Base-by-base conservation (phyloP, 805 yeast species). In the Clavispora phyllophila region DNA sequence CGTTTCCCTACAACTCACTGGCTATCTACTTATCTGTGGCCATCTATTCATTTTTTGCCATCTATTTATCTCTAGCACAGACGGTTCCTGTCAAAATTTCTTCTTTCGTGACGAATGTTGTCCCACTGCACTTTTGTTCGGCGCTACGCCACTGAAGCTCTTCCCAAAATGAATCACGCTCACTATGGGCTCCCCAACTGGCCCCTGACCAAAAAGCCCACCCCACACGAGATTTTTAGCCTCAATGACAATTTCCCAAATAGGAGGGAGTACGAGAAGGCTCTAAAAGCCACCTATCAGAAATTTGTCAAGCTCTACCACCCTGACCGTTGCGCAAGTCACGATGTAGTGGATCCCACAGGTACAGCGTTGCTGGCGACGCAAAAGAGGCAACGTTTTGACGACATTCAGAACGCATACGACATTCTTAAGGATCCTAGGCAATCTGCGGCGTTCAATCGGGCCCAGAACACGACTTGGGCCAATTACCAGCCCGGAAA, bases 291-390 rank as follows among this genome's bases (percentile, higher is more conserved):
- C 5, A 61, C 48, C 20, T 68, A 70, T 50, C 51, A 57, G 39
- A 61, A 61, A 39, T 65, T 54, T 37, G 89, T 89, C 9, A 86
- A 84, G 59, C 56, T 81, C 9, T 89, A 89, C 53, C 96, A 89
- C 58, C 96, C 97, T 0, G 97, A 89, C 56, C 58, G 74, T 3
- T 53, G 69, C 2, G 46, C 53, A 14, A 58, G 61, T 26, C 43
- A 55, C 9, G 57, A 48, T 0, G 50, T 61, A 0, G 26, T 58
- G 8, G 59, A 63, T 29, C 60, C 58, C 31, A 45, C 54, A 15
- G 70, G 73, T 4, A 36, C 50, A 12, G 45, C 48, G 4, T 58
- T 76, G 20, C 58, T 63, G 3, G 50, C 41, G 5, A 63, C 58
- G 12, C 57, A 50, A 42, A 74, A 71, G 45, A 48, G 67, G 18